Evolutionary conservation across 345 rosid species (phyloP).

Genomic region (Eucalyptus cloeziana): DNA sequence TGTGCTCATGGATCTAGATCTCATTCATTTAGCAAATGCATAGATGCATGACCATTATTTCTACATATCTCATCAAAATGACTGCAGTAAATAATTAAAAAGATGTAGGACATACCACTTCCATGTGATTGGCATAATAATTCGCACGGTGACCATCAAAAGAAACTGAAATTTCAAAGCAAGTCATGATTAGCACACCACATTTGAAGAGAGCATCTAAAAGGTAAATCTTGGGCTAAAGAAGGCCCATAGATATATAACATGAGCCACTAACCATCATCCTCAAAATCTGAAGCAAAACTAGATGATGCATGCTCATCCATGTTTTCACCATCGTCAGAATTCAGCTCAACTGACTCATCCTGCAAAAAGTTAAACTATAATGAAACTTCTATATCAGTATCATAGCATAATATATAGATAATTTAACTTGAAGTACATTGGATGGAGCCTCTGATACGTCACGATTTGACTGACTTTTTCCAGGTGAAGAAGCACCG

Average conservation of each 20-base stretch:
- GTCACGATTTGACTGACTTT: conserved; percentile 15
- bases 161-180: conserved; percentile 25
- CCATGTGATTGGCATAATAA: conserved; percentile 10
- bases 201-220: background rate
- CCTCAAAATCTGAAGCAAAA: conserved; percentile 35
- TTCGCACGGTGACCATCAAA: conserved; percentile 6
- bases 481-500: conserved; percentile 23
- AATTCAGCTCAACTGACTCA: conserved; percentile 30
- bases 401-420: background rate
- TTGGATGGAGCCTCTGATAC: conserved; percentile 29
- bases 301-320: conserved; percentile 36
- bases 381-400: background rate
- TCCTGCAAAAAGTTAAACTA: conserved; percentile 21
- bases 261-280: conserved; percentile 25
- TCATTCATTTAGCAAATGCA: background rate
- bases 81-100: background rate
- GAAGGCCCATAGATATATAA: background rate
- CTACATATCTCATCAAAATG: background rate
- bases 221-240: background rate
- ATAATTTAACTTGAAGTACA: conserved; percentile 22
- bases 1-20: background rate
- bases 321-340: conserved; percentile 37
- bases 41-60: background rate
- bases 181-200: conserved; percentile 10
- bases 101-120: conserved; percentile 24